Evolutionary conservation across 441 rosid genomes (phyloP).

Genomic region (Euphorbia celastroides): DNA sequence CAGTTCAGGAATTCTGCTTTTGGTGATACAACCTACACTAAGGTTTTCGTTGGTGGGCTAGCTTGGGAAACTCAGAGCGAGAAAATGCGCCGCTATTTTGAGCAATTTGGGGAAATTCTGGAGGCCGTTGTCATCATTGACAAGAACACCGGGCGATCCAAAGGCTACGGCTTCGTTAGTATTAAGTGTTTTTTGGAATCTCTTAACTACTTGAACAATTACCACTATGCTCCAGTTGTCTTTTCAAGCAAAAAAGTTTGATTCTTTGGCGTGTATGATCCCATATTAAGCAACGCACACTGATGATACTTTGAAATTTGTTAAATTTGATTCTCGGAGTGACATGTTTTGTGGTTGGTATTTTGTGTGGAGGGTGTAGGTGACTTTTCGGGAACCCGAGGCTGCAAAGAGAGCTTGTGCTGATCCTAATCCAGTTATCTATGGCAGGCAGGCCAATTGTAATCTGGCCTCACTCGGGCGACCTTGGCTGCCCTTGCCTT

Average conservation of each 20-base stretch:
- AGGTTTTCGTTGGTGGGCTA: slow-evolving; percentile 22
- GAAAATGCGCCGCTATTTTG: slow-evolving; percentile 19
- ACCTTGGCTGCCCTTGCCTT: no score
- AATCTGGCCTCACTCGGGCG: slow-evolving; percentile 86
- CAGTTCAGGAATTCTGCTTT: no score
- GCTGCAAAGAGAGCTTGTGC: slow-evolving; percentile 79
- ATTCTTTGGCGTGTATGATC: no score
- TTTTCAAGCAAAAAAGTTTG: no score
- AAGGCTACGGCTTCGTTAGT: slow-evolving; percentile 25
- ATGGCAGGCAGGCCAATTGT: slow-evolving; percentile 81
- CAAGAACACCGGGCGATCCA: slow-evolving; percentile 24
- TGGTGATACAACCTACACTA: slow-evolving; percentile 59
- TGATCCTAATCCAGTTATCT: slow-evolving; percentile 77
- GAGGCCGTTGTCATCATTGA: slow-evolving; percentile 25
- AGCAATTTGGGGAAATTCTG: slow-evolving; percentile 20
- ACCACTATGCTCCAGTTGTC: no score
- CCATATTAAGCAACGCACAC: neutral
- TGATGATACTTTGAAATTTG: no score
- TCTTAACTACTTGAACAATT: no score
- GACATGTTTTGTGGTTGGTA: neutral
- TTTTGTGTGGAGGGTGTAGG: slow-evolving; percentile 27
- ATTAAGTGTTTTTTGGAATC: neutral
- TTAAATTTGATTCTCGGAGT: no score
- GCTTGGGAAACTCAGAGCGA: slow-evolving; percentile 27
- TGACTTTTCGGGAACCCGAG: slow-evolving; percentile 78